Conservation (phyloP, 495 filamentous ascomycete genomes). For the Daldinia childiae region DNA sequence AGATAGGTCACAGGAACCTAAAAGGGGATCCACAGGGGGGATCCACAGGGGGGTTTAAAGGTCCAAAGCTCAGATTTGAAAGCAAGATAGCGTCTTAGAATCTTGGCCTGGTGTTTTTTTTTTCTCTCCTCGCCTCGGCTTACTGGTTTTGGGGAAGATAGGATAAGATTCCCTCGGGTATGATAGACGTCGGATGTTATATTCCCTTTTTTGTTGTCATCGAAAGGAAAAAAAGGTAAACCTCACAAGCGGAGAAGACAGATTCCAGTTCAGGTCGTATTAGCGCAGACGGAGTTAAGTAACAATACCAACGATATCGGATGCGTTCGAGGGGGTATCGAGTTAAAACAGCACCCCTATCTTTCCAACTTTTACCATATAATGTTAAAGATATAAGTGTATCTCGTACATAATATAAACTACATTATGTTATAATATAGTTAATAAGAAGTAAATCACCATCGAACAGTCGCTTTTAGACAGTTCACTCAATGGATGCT, state of each 20-base stretch:
- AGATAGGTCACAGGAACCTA: not conserved
- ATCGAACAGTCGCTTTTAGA: not conserved
- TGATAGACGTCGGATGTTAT: not conserved
- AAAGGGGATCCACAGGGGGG: conserved; percentile 1
- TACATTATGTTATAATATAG: not conserved
- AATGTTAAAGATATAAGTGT: not conserved
- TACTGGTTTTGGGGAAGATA: conserved; percentile 15
- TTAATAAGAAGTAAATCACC: not conserved
- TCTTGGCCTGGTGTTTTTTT: not conserved
- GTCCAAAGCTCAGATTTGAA: not conserved
- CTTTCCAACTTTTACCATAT: not conserved
- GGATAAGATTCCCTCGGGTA: not conserved
- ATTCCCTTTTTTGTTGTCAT: not conserved
- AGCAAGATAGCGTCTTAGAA: conserved; percentile 4
- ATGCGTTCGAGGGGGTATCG: not conserved
- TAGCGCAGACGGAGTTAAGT: not conserved
- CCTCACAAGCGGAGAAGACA: not conserved
- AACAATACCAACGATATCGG: not conserved
- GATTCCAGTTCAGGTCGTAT: not conserved
- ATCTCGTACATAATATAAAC: not conserved
- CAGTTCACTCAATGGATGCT: not conserved
- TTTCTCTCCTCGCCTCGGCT: not conserved
- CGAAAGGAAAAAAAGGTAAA: not conserved
- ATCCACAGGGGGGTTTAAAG: conserved; percentile 1
- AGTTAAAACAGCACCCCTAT: not conserved